Evolutionary conservation across 129 eudicot genomes (phyloP), one percentile per base, ranked within the genome.

Genomic region (Sambucus nigra): DNA sequence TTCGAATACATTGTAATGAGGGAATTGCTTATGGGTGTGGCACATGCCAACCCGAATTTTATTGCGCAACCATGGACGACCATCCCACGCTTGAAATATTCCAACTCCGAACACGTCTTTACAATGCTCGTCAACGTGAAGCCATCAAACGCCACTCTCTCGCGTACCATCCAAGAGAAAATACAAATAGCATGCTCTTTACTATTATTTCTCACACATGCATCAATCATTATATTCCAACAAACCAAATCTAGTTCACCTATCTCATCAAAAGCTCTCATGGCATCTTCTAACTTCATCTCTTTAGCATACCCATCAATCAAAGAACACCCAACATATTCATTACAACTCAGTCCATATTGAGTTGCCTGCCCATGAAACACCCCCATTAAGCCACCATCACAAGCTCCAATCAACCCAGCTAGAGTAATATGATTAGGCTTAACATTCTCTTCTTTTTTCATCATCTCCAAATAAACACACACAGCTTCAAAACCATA

Each of bases 61-160:
- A 53, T 17, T 25, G 60, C 69, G 25, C 31, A 48, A 41, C 69
- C 59, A 25, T 64, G 69, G 27, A 64, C 25, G 13, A 25, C 13
- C 61, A 23, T 64, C 60, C 69, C 69, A 7, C 7, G 52, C 24
- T 41, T 18, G 21, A 64, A 26, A 51, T 64, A 52, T n/a, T 27
- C 1, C 17, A 29, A 13, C 13, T 64, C 44, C 14, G 42, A 25
- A 64, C 69, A 51, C 21, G 53, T 64, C 61, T 64, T 64, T 10
- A 18, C 50, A 40, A 64, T 15, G 39, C 69, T 64, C 18, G 69
- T 64, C 69, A 64, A 53, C 38, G 69, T 64, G 13, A 64, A 64
- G 22, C 69, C 69, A 52, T 64, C 69, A 26, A n/a, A 64, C 25
- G 12, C 51, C 21, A 58, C 63, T 31, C 53, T 41, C 25, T 40